Conservation (phyloP, 192 early-diverging fungal genomes). For the Coemansia sp. region DNA sequence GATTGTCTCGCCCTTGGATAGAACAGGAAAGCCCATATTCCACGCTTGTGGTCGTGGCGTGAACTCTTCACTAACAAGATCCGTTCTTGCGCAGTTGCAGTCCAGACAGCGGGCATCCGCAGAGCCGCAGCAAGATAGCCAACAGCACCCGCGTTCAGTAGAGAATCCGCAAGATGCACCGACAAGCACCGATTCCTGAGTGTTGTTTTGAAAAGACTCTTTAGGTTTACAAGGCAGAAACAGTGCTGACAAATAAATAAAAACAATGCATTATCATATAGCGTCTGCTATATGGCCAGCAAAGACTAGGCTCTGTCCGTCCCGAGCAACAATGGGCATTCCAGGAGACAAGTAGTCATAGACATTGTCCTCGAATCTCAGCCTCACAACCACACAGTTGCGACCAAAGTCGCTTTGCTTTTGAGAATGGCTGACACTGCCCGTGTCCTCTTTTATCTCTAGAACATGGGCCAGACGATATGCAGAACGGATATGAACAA, state of each 20-base stretch:
- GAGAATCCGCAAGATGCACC: background rate
- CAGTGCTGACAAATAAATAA: too few relatives aligned
- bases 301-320: conserved; percentile 41
- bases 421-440: background rate
- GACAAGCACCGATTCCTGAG: too few relatives aligned
- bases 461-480: conserved; percentile 40
- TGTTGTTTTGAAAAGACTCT: background rate
- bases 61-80: conserved; percentile 49
- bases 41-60: conserved; percentile 52
- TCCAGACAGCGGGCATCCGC: conserved; percentile 10
- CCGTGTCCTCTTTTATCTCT: conserved; percentile 12
- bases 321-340: conserved; percentile 44
- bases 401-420: background rate
- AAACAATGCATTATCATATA: background rate
- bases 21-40: conserved; percentile 40
- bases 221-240: background rate
- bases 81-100: conserved; percentile 52
- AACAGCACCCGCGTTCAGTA: background rate
- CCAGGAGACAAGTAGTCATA: conserved; percentile 35
- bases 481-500: conserved; percentile 44
- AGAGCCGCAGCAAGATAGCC: background rate
- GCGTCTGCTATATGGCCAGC: conserved; percentile 27
- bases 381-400: conserved; percentile 16
- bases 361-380: conserved; percentile 30
- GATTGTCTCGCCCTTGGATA: conserved; percentile 33